Base-by-base conservation (phyloP, 768 basidiomycete species). In the Rhodotorula toruloides region DNA sequence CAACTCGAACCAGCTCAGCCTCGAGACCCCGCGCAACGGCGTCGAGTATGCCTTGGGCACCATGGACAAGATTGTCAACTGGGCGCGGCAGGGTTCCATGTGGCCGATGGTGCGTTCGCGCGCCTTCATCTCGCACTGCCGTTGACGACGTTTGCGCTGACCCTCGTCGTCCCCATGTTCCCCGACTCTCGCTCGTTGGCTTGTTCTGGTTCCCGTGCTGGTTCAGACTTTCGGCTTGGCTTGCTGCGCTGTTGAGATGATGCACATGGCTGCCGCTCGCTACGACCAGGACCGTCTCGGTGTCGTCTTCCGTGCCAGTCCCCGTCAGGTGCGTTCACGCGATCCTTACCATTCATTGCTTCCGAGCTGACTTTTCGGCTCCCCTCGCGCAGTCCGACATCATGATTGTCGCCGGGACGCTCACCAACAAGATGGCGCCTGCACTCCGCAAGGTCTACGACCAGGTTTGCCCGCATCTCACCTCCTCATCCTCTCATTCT, bases 401-500 rank as follows among this genome's bases (percentile, higher is more conserved):
- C 76, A 97, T 97, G 94, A 99, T 99, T 76, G 96, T 99, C 50
- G 94, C 94, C 54, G 96, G 96, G 40, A 99, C 96, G 0, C 80
- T 99, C 74, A 99, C 96, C 68, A 99, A 99, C 82, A 98, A 99
- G 81, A 99, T 99, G 96, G 96, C 93, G 9, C 96, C 96, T 47
- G 94, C 96, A 13, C 77, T 99, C 76, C 84, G 96, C 74, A 97
- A 92, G 79, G 93, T 92, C 61, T 92, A 92, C 75, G 91, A 93
- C 79, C 63, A 64, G 65, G 50, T 66, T n/a, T 43, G 53, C 16
- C 29, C 8, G 10, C 50, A 27, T 44, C 31, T 57, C n/a, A 4
- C 36, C 27, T n/a, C 12, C 22, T 25, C 32, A 36, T 39, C 42
- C 25, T 12, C 39, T 3, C 29, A 48, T 32, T 19, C 54, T 54